These are phyloP conservation scores for Ceriops tagal DNA, from an alignment of 345 rosid genomes.

Conservation along the genomic window DNA sequence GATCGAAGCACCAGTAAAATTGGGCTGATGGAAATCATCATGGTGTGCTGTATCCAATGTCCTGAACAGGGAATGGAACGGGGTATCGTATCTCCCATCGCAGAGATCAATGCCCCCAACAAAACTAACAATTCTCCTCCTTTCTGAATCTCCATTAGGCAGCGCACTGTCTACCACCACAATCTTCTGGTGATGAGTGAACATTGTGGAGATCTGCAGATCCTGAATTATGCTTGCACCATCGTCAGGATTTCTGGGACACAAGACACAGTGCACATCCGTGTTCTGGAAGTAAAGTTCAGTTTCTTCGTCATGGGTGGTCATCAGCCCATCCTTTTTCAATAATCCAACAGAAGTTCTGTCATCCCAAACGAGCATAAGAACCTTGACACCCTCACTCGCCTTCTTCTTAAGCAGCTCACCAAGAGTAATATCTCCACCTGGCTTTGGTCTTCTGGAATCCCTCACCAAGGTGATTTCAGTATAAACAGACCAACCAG, in stretches of 20 bases:
- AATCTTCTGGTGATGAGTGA: slow-evolving; percentile 99
- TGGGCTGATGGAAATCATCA: slow-evolving; percentile 98
- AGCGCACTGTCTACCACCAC: slow-evolving; percentile 76
- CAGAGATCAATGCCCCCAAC: slow-evolving; percentile 98
- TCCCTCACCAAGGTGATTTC: slow-evolving; percentile 84
- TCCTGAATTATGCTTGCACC: slow-evolving; percentile 95
- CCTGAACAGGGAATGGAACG: slow-evolving; percentile 93
- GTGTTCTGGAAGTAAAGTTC: slow-evolving; percentile 54
- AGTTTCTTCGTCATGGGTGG: slow-evolving; percentile 96
- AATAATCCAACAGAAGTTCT: slow-evolving; percentile 88
- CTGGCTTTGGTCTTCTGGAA: slow-evolving; percentile 88
- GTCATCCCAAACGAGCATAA: slow-evolving; percentile 96
- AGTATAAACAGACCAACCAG: slow-evolving; percentile 98
- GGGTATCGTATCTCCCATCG: slow-evolving; percentile 92
- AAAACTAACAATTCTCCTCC: slow-evolving; percentile 85
- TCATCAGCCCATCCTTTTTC: slow-evolving; percentile 91
- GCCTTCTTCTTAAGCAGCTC: slow-evolving; percentile 90
- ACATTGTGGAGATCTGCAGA: slow-evolving; percentile 84
- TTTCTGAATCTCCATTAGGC: slow-evolving; percentile 58
- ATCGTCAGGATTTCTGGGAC: slow-evolving; percentile 96
- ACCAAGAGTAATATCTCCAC: slow-evolving; percentile 78
- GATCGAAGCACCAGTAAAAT: slow-evolving; percentile 71
- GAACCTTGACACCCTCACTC: slow-evolving; percentile 86
- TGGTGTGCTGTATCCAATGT: slow-evolving; percentile 92
- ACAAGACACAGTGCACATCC: slow-evolving; percentile 81